These are phyloP conservation scores for Saturnispora gosingensis DNA, from an alignment of 805 yeast species.

Conservation along the genomic window DNA sequence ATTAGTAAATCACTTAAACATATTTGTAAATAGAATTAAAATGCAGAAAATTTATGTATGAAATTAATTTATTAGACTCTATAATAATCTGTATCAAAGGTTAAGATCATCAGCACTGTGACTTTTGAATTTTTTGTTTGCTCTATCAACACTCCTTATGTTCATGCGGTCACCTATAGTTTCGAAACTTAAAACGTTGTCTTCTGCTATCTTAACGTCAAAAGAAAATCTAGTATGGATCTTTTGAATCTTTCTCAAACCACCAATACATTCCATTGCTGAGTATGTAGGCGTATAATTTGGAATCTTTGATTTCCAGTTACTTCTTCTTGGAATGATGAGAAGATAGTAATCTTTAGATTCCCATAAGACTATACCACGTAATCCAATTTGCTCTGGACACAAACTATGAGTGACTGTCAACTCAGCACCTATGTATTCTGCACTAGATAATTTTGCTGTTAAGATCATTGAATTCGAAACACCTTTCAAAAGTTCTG, in stretches of 20 bases:
- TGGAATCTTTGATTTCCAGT: slow-evolving; percentile 27
- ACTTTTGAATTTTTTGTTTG: slow-evolving; percentile 76
- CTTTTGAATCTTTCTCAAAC: slow-evolving; percentile 58
- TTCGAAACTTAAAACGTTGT: slow-evolving; percentile 36
- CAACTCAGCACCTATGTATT: slow-evolving; percentile 67
- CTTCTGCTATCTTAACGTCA: slow-evolving; percentile 21
- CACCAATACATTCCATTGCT: slow-evolving; percentile 40
- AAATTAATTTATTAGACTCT: neutral
- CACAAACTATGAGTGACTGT: slow-evolving; percentile 51
- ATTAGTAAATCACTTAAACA: neutral
- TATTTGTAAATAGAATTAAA: neutral
- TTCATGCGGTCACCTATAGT: slow-evolving; percentile 74
- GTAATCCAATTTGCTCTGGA: slow-evolving; percentile 45
- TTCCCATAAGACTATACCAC: slow-evolving; percentile 81
- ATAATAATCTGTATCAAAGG: slow-evolving; percentile 2
- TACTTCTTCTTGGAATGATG: slow-evolving; percentile 37
- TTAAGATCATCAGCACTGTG: slow-evolving; percentile 43
- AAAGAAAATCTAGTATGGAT: slow-evolving; percentile 55
- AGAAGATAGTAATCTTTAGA: slow-evolving; percentile 63
- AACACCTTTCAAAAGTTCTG: slow-evolving; percentile 37
- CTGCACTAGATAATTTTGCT: slow-evolving; percentile 62
- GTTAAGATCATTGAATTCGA: slow-evolving; percentile 28
- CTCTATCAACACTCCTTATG: slow-evolving; percentile 68
- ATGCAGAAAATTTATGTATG: neutral
- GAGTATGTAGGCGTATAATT: slow-evolving; percentile 14